phyloP scores from a whole-genome alignment of 306 rosid species.

The Mucuna pruriens region DNA sequence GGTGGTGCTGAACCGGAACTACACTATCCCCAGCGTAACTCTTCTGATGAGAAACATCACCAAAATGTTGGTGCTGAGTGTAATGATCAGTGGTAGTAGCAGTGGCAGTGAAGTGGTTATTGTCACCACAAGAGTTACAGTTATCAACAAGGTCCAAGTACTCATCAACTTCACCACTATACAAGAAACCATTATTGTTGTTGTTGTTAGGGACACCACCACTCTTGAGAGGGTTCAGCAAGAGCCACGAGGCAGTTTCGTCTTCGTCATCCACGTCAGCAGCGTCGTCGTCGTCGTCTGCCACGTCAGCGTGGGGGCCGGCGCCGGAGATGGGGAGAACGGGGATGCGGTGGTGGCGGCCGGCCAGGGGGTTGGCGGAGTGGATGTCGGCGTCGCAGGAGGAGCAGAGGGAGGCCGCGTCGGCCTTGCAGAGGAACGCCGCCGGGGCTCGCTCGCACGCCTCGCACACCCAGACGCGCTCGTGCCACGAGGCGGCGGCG shows the following conservation, averaged over 20 bases:
- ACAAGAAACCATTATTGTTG: slow-evolving; percentile 53
- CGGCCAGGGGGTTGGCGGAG: slow-evolving; percentile 88
- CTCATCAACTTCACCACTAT: slow-evolving; percentile 81
- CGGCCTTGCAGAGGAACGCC: slow-evolving; percentile 84
- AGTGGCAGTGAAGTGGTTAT: slow-evolving; percentile 4
- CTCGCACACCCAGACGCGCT: slow-evolving; percentile 89
- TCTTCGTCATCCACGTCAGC: slow-evolving; percentile 64
- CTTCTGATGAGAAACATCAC: slow-evolving; percentile 46
- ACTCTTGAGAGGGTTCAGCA: slow-evolving; percentile 65
- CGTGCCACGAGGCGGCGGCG: slow-evolving; percentile 64
- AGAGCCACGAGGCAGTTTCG: slow-evolving; percentile 89
- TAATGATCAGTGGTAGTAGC: slow-evolving; percentile 33
- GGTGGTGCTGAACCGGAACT: slow-evolving; percentile 75
- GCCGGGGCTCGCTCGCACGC: slow-evolving; percentile 92
- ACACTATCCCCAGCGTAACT: slow-evolving; percentile 69
- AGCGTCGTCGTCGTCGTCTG: slow-evolving; percentile 48
- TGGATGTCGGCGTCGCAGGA: slow-evolving; percentile 89
- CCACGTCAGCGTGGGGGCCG: slow-evolving; percentile 24
- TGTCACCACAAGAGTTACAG: slow-evolving; percentile 58
- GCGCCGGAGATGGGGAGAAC: slow-evolving; percentile 63
- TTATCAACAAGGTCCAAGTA: slow-evolving; percentile 81
- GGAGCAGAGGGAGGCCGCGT: slow-evolving; percentile 83
- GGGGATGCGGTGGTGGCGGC: slow-evolving; percentile 95
- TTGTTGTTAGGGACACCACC: background rate
- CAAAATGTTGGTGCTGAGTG: slow-evolving; percentile 33